Percentiles rank a stretch among this genome's conserved stretches.
These are phyloP conservation scores for Globisporangium abappressorium DNA, from an alignment of 352 stramenopile species.

Conservation along the genomic window DNA sequence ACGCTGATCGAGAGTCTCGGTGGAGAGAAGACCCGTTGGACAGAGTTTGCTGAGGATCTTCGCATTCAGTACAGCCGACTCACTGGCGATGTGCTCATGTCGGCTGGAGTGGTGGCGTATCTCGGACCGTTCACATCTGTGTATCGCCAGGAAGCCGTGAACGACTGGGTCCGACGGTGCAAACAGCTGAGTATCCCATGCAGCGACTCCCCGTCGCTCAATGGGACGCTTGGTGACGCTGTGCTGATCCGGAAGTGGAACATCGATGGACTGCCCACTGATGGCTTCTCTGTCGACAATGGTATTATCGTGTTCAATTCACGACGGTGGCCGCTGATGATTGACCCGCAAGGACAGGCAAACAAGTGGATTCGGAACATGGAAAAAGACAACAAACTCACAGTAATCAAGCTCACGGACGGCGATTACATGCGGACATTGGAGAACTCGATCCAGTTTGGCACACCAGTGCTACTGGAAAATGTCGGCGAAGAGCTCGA, in stretches of 20 bases:
- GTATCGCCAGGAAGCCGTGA: slow-evolving; percentile 73
- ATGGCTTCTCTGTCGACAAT: slow-evolving; percentile 94
- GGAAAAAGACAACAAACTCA: slow-evolving; percentile 87
- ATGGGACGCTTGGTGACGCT: slow-evolving; percentile 86
- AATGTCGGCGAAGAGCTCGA: slow-evolving; percentile 93
- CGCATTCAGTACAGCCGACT: slow-evolving; percentile 84
- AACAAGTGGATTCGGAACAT: slow-evolving; percentile 97
- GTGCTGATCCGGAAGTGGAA: slow-evolving; percentile 94
- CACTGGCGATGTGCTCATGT: slow-evolving; percentile 91
- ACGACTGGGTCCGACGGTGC: slow-evolving; percentile 74
- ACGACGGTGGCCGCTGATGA: slow-evolving; percentile 93
- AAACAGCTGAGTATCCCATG: slow-evolving; percentile 81
- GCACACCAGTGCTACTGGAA: slow-evolving; percentile 89
- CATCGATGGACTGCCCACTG: slow-evolving; percentile 92
- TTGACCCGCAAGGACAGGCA: slow-evolving; percentile 93
- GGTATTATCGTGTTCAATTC: slow-evolving; percentile 95
- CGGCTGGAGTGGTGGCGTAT: slow-evolving; percentile 91
- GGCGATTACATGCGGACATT: slow-evolving; percentile 91
- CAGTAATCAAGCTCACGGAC: slow-evolving; percentile 94
- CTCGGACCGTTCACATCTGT: slow-evolving; percentile 92
- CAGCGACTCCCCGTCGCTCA: slow-evolving; percentile 83
- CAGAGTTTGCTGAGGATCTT: slow-evolving; percentile 83
- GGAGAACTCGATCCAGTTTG: slow-evolving; percentile 93
- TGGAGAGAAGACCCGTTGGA: slow-evolving; percentile 91
- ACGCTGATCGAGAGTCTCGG: slow-evolving; percentile 92